Evolutionary conservation across 176 grass and related monocot genomes (phyloP), one percentile per base, ranked within the genome.

Genomic region (Carex littledalei): DNA sequence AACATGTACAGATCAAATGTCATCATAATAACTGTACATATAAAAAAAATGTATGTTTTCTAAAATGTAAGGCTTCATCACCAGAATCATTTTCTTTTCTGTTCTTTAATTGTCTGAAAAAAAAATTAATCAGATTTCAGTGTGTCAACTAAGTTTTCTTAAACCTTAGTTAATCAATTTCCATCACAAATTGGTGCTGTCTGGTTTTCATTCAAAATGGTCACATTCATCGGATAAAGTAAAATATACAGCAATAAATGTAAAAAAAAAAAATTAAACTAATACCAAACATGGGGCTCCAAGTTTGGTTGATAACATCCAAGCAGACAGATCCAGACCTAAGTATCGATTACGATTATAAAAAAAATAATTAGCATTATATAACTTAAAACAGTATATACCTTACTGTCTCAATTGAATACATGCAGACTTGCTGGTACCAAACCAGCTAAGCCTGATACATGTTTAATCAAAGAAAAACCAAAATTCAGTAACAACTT

Each of bases 271-370:
- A 69, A 56, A 15, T 13, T 34, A 22, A 22, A 86, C 17, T 63
- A 24, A 63, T 91, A 91, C 89, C 89, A 37, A 91, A 91, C 90
- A 91, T 91, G 2, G 90, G 90, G 71, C 90, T 91, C 90, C 90
- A 91, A 20, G 87, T 91, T 43, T 91, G 90, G 47, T 91, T 91
- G 60, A 88, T 91, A 69, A 91, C 90, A 81, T 91, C 90, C 87
- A 91, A 80, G 80, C 90, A 91, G 11, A 91, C 90, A 0, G 90
- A 83, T 52, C 87, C 90, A 55, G 90, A 91, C 79, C 90, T 91
- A 64, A 39, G 74, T 55, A 58, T 1, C 6, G 29, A 37, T 58
- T 74, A 29, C 1, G 29, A 29, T 29, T 29, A 39, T 0, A 39
- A 39, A 37, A 56, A 78, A 20, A 86, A 16, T 0, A 35, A 43